Conservation (phyloP, 176 grass and related monocot genomes). For the Hyparrhenia diplandra region DNA sequence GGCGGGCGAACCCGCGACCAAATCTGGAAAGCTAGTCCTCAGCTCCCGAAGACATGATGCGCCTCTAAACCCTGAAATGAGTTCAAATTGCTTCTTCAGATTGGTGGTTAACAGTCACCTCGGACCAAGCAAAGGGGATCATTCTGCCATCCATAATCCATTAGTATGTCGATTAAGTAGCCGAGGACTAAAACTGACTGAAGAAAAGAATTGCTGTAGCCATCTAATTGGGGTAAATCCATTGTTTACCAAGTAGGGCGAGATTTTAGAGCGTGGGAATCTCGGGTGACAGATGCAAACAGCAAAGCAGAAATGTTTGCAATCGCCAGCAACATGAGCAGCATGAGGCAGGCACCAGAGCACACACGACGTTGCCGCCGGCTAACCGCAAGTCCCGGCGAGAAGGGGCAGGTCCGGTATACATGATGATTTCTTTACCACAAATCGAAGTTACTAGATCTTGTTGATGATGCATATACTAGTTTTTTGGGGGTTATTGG, state of each 20-base stretch:
- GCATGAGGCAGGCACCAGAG: no score
- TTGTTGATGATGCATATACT: no score
- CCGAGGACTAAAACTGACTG: no score
- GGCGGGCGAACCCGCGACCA: conserved; percentile 31
- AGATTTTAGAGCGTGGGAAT: background rate
- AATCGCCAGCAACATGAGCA: background rate
- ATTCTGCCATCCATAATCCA: background rate
- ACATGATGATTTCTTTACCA: no score
- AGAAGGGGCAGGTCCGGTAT: no score
- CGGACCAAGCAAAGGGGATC: background rate
- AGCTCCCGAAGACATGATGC: conserved; percentile 60
- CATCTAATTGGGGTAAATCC: background rate
- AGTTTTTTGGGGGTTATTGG: no score
- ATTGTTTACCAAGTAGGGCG: background rate
- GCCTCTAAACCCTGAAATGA: background rate
- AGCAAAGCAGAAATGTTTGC: background rate
- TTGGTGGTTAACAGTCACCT: background rate
- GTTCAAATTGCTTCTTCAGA: background rate
- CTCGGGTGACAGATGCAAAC: background rate
- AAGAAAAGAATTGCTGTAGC: background rate
- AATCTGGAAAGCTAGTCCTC: conserved; percentile 27
- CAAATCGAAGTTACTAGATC: no score
- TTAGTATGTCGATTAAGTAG: no score
- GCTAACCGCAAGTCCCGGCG: no score
- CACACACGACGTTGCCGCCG: no score